Evolutionary conservation across 2,329 filamentous ascomycete genomes (phyloP).

Genomic region (Aspergillus costaricaensis): DNA sequence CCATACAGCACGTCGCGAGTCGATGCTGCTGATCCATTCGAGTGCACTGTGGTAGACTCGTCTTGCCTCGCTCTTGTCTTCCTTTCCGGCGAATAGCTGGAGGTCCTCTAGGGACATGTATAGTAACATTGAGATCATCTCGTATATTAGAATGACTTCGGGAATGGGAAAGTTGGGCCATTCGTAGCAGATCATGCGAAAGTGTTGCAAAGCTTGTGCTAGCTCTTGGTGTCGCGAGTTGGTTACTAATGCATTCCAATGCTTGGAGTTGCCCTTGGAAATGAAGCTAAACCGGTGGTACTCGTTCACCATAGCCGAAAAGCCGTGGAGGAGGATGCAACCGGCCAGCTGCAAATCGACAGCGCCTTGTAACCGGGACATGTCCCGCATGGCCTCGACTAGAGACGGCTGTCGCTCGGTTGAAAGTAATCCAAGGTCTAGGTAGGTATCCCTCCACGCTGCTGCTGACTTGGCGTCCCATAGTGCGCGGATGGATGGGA

Average conservation of each 20-base stretch:
- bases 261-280: slow-evolving; percentile 42
- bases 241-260: slow-evolving; percentile 50
- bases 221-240: slow-evolving; percentile 64
- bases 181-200: slow-evolving; percentile 41
- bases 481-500: slow-evolving; percentile 63
- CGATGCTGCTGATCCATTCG: slow-evolving; percentile 40
- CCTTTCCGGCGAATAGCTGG: slow-evolving; percentile 48
- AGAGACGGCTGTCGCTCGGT: slow-evolving; percentile 39
- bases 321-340: slow-evolving; percentile 64
- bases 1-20: slow-evolving; percentile 55
- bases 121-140: slow-evolving; percentile 40
- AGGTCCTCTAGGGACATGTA: slow-evolving; percentile 48
- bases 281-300: slow-evolving; percentile 58
- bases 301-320: slow-evolving; percentile 67
- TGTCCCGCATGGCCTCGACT: slow-evolving; percentile 58
- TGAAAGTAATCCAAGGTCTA: slow-evolving; percentile 36
- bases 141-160: slow-evolving; percentile 36
- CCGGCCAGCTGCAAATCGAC: slow-evolving; percentile 61
- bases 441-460: slow-evolving; percentile 65
- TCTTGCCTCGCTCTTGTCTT: slow-evolving; percentile 43
- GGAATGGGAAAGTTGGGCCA: slow-evolving; percentile 18
- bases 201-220: slow-evolving; percentile 57
- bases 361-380: slow-evolving; percentile 54
- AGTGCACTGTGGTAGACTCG: slow-evolving; percentile 36
- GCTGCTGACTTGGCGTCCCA: slow-evolving; percentile 66